phyloP scores from a whole-genome alignment of 176 grass and related monocot genomes.

The Carex parvula region DNA sequence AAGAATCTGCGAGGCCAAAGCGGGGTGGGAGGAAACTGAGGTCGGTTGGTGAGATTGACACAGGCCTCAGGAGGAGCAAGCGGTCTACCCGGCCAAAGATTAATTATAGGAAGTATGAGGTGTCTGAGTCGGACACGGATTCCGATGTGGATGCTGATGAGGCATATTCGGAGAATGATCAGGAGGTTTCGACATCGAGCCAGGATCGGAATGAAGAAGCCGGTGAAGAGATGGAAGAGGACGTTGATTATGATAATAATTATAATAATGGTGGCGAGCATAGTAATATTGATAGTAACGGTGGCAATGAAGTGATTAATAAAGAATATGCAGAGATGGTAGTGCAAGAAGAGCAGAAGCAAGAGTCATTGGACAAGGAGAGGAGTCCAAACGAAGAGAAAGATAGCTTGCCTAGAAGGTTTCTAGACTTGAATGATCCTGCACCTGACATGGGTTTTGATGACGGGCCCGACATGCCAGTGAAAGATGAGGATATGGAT shows the following conservation, averaged over 20 bases:
- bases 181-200: constrained; percentile 52
- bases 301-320: constrained; percentile 24
- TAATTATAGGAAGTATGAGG: constrained; percentile 56
- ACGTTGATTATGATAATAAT: constrained; percentile 37
- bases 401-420: constrained; percentile 30
- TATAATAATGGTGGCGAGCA: background rate
- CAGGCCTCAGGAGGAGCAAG: constrained; percentile 64
- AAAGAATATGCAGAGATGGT: constrained; percentile 31
- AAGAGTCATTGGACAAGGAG: constrained; percentile 36
- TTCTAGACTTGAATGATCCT: constrained; percentile 67
- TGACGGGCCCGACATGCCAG: constrained; percentile 33
- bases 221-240: constrained; percentile 56
- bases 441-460: constrained; percentile 42
- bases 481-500: constrained; percentile 48
- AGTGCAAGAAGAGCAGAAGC: constrained; percentile 39
- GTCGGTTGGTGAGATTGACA: constrained; percentile 51
- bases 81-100: constrained; percentile 49
- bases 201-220: constrained; percentile 60
- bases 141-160: constrained; percentile 43
- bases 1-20: constrained; percentile 34
- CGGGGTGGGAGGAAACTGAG: constrained; percentile 43
- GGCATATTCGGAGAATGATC: constrained; percentile 45
- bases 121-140: constrained; percentile 46
- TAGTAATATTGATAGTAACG: constrained; percentile 6
- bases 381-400: constrained; percentile 28